Base-by-base conservation (phyloP, 768 basidiomycete species). In the Macrocybe gigantea region DNA sequence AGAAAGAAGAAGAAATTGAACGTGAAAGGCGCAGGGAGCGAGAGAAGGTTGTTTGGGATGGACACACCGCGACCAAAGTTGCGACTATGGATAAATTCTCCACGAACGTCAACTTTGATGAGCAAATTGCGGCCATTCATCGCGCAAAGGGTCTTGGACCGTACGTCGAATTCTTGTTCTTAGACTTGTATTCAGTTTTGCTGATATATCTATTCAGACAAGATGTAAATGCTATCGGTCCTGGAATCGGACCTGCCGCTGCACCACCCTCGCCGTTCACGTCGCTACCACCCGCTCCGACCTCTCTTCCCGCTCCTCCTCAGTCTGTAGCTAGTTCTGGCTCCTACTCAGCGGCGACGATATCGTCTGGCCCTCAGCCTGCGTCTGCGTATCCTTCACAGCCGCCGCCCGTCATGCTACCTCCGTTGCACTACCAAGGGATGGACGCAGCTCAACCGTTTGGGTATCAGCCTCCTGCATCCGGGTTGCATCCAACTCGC, bases 21-120 rank as follows among this genome's bases (percentile, higher is more conserved):
- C 75, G 80, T 47, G 80, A 84, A 52, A 79, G 79, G 59, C 75
- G 92, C 54, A 87, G 82, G 62, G 94, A 95, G 64, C 81, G 84
- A 63, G 96, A 98, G 68, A 93, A 89, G 63, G 88, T 91, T 55
- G 90, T 97, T 42, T 99, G 96, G 96, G 96, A 98, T 67, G 96
- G 96, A 57, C 94, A 98, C 65, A 94, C 94, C 1, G 88, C 92
- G 38, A 88, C 92, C 38, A 97, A 94, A 69, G 86, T 86, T 42
- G 83, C 82, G 55, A 96, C 93, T 1, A 73, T 93, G 60, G 89
- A 93, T 76, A 92, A 92, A 61, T 99, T 86, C 73, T 93, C 93
- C 42, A 84, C 82, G 11, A 86, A 87, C 53, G 93, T 90, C 72
- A 94, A 93, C 63, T 85, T 98, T 63, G 93, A 97, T 69, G 93